These are phyloP conservation scores for Pythium angustatum DNA, from an alignment of 352 stramenopile genomes.

Conservation along the genomic window DNA sequence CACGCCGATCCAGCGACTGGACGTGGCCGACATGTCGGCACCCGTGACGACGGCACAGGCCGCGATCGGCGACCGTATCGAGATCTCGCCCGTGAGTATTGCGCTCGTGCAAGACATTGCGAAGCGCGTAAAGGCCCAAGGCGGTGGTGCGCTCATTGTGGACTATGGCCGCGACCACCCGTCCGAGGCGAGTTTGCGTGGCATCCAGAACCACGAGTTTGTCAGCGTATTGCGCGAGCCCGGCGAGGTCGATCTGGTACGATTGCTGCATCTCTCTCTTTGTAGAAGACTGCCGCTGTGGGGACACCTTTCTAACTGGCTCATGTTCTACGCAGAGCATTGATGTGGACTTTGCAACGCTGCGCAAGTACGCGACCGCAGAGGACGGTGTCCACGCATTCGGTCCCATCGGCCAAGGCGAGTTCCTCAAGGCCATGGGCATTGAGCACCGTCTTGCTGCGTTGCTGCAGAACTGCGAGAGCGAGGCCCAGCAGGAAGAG, in stretches of 20 bases:
- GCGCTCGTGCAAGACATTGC: conserved; percentile 92
- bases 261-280: conserved; percentile 15
- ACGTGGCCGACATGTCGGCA: conserved; percentile 45
- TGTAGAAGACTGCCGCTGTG: not conserved
- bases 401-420: conserved; percentile 89
- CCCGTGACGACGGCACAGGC: conserved; percentile 55
- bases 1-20: conserved; percentile 44
- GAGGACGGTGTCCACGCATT: conserved; percentile 69
- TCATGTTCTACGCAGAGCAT: too few relatives aligned
- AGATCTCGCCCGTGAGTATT: conserved; percentile 93
- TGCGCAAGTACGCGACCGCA: conserved; percentile 57
- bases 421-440: conserved; percentile 95
- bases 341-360: conserved; percentile 87
- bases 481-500: conserved; percentile 85
- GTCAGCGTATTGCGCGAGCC: conserved; percentile 92
- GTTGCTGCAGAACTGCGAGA: conserved; percentile 85
- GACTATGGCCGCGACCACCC: conserved; percentile 95
- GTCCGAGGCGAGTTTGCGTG: conserved; percentile 89
- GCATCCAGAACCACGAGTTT: conserved; percentile 94
- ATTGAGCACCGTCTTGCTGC: conserved; percentile 91
- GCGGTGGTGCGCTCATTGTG: conserved; percentile 91
- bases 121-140: conserved; percentile 77
- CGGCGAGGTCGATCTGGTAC: conserved; percentile 89
- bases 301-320: not conserved
- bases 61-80: conserved; percentile 86